Base-by-base conservation (phyloP, 768 basidiomycete genomes). In the Panellus pusillus region DNA sequence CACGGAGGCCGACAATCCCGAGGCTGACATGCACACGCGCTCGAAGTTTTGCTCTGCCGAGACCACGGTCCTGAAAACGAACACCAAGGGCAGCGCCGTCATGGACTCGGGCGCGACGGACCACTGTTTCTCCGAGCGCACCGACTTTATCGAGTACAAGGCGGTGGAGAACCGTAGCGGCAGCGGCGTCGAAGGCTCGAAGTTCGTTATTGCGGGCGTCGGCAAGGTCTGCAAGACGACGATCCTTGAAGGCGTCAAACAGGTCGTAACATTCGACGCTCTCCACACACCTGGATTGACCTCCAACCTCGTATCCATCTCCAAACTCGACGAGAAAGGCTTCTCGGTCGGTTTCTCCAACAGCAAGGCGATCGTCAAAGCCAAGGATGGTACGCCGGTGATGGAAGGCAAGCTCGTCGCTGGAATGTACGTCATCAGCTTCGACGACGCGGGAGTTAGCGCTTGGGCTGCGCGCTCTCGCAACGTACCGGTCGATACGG, bases 31-130 rank as follows among this genome's bases (percentile, higher is more conserved):
- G n/a, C n/a, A n/a, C n/a, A n/a, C n/a, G n/a, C n/a, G n/a, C n/a
- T n/a, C n/a, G n/a, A n/a, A n/a, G n/a, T n/a, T n/a, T n/a, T n/a
- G n/a, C n/a, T n/a, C n/a, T n/a, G n/a, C n/a, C n/a, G n/a, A n/a
- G n/a, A n/a, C n/a, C n/a, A n/a, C n/a, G n/a, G n/a, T n/a, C n/a
- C n/a, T n/a, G n/a, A n/a, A n/a, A n/a, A n/a, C 27, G 17, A 12
- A 5, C 18, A 19, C 35, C 32, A 20, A 37, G 6, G 6, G 32
- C 35, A 37, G 36, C 19, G 47, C 36, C 11, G 55, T 57, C 12
- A 32, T 46, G 2, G 56, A 57, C 20, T 57, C 56, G 3, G 56
- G 50, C 0, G 56, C 51, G 1, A 57, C 51, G 2, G 56, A 57
- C 5, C 56, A 57, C 15, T 57, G 56, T 28, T 57, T 57, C 37